These are phyloP conservation scores for Xylariomycetidae sp. DNA, from an alignment of 2,329 filamentous ascomycete genomes.

Conservation along the genomic window DNA sequence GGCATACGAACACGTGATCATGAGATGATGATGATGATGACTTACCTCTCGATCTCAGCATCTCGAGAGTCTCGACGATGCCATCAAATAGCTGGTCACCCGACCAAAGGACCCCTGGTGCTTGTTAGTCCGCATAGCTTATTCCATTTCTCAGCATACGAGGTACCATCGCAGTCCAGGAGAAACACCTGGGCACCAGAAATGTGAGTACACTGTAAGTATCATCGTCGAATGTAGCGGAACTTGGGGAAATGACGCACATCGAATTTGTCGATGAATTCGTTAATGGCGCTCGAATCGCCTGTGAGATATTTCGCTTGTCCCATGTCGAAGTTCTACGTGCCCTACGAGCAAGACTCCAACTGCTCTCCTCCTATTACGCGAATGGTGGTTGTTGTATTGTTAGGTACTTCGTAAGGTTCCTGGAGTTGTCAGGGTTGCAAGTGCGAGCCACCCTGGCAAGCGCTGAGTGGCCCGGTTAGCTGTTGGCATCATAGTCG, in stretches of 20 bases:
- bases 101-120: constrained; percentile 81
- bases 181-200: constrained; percentile 64
- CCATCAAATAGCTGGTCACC: constrained; percentile 85
- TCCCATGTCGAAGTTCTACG: constrained; percentile 26
- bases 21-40: not conserved
- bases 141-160: too few relatives aligned
- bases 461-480: too few relatives aligned
- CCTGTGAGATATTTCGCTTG: constrained; percentile 67
- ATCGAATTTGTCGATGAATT: constrained; percentile 88
- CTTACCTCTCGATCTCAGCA: constrained; percentile 74
- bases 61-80: constrained; percentile 75
- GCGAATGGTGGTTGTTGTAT: too few relatives aligned
- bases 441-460: too few relatives aligned
- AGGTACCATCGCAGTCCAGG: constrained; percentile 91
- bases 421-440: too few relatives aligned
- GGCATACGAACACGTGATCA: constrained; percentile 4
- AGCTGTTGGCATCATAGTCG: too few relatives aligned
- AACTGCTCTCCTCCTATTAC: too few relatives aligned
- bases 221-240: constrained; percentile 4
- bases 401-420: too few relatives aligned
- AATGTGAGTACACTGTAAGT: constrained; percentile 11
- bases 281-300: constrained; percentile 67
- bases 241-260: constrained; percentile 49
- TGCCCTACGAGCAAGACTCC: too few relatives aligned
- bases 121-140: too few relatives aligned